Evolutionary conservation across 2,329 filamentous ascomycete genomes (phyloP).

Genomic region (Trichoderma atroviride): DNA sequence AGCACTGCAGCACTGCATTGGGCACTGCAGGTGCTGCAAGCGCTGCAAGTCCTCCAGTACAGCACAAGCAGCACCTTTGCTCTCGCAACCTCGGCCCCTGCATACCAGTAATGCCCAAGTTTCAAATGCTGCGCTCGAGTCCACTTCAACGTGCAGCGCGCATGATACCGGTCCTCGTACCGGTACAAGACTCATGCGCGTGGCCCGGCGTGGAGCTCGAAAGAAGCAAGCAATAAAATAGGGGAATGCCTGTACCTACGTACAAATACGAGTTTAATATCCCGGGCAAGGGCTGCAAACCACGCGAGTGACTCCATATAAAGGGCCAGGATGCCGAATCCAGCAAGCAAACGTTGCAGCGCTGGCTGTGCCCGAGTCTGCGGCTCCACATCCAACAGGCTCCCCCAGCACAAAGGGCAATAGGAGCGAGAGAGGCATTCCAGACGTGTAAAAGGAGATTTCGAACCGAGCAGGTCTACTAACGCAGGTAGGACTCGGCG

Average conservation of each 20-base stretch:
- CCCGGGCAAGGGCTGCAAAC: constrained; percentile 8
- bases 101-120: background rate
- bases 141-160: constrained; percentile 3
- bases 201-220: background rate
- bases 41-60: background rate
- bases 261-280: constrained; percentile 14
- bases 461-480: background rate
- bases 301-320: background rate
- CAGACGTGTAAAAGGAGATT: background rate
- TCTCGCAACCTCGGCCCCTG: background rate
- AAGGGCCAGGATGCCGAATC: background rate
- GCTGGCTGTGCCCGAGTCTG: background rate
- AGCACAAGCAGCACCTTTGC: background rate
- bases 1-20: background rate
- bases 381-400: background rate
- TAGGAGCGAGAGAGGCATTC: background rate
- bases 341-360: background rate
- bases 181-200: background rate
- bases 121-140: constrained; percentile 4
- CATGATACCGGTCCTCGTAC: background rate
- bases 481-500: background rate
- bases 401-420: background rate
- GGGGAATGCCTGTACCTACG: background rate
- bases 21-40: background rate
- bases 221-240: background rate